Percentiles rank a stretch among this genome's conserved stretches.
Evolutionary conservation across 2,329 filamentous ascomycete species (phyloP).

Genomic region (Esteya vermicola): DNA sequence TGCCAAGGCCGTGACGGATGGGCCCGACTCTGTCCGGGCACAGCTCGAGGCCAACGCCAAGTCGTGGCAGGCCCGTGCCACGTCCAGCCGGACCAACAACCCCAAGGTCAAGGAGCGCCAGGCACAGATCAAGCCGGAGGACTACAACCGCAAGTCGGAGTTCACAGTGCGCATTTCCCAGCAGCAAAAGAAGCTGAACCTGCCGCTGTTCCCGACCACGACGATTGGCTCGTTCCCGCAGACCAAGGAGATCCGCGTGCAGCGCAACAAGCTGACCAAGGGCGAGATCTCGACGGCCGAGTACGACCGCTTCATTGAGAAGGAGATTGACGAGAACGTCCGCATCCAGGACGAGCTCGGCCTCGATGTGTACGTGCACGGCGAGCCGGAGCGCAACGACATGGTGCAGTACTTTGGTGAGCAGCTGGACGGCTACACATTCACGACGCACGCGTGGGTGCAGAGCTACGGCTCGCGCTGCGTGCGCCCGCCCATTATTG

Average conservation of each 20-base stretch:
- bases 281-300: slow-evolving; percentile 81
- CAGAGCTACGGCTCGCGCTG: slow-evolving; percentile 95
- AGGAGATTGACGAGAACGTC: slow-evolving; percentile 91
- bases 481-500: slow-evolving; percentile 94
- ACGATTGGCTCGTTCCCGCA: slow-evolving; percentile 99
- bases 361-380: slow-evolving; percentile 94
- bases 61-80: slow-evolving; percentile 79
- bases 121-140: slow-evolving; percentile 64
- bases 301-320: slow-evolving; percentile 99
- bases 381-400: slow-evolving; percentile 99
- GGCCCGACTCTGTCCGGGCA: slow-evolving; percentile 70
- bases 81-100: slow-evolving; percentile 92
- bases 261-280: slow-evolving; percentile 98
- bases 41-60: slow-evolving; percentile 95
- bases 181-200: slow-evolving; percentile 84
- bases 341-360: slow-evolving; percentile 97
- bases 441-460: slow-evolving; percentile 98
- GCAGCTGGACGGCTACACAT: slow-evolving; percentile 89
- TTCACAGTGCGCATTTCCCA: slow-evolving; percentile 75
- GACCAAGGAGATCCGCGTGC: slow-evolving; percentile 94
- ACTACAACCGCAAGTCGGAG: slow-evolving; percentile 85
- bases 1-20: slow-evolving; percentile 92
- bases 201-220: slow-evolving; percentile 95
- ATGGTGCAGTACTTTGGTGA: slow-evolving; percentile 99
- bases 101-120: slow-evolving; percentile 94